Evolutionary conservation across 2,329 filamentous ascomycete genomes (phyloP), one percentile per base, ranked within the genome.

Genomic region (Tolypocladium inflatum): DNA sequence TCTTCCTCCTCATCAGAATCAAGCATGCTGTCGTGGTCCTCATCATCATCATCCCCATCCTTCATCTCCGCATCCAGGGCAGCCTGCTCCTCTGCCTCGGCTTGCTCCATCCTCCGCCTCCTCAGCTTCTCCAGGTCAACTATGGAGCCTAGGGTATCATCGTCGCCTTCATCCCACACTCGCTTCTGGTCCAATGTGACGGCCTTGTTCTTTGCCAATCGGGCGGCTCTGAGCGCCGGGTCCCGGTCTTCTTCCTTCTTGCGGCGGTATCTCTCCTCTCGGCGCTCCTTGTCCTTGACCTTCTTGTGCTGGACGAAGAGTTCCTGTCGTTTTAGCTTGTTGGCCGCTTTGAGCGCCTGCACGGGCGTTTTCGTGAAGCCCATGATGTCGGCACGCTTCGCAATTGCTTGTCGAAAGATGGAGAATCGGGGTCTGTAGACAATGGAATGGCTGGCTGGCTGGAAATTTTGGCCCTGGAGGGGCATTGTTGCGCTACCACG

Each of bases 201-300:
- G 0, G 94, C 89, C 50, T 91, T 81, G 75, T 96, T 96, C 64
- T 82, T 84, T 60, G 85, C 85, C 60, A 93, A 78, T 65, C 94
- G 84, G 63, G 88, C 83, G 61, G 84, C 84, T 64, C 85, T 85
- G 60, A 96, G 74, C 59, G 84, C 81, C 2, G 93, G 92, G 67
- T 97, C 85, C 71, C 88, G 89, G 63, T 87, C 83, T 74, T 99
- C 94, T 68, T 92, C 89, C 74, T 88, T 90, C 75, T 90, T 91
- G 60, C 90, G 81, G 54, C 83, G 83, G 70, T 91, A 88, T 62
- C 92, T 85, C 67, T 86, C 82, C 66, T 91, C 89, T 67, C 90
- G 86, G 66, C 88, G 89, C 53, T 85, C 78, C 68, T 86, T 87
- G 69, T 91, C 89, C 63, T 84, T 84, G 51, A 82, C 78, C 69